Evolutionary conservation across 306 rosid genomes (phyloP).

Genomic region (Medicago ruthenica): DNA sequence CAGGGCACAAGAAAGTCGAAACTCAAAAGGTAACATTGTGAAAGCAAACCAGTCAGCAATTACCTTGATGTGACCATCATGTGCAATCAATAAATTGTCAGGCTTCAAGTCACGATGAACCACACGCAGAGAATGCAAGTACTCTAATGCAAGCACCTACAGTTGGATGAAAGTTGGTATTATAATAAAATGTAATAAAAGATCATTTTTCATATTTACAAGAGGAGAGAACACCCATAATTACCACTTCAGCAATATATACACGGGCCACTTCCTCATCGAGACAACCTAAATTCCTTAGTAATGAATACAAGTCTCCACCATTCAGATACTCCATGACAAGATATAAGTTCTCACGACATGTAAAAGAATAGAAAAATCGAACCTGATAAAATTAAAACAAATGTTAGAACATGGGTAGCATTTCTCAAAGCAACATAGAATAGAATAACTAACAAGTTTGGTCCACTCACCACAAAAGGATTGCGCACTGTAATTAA

Average conservation of each 20-base stretch:
- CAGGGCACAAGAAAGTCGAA: slow-evolving; percentile 17
- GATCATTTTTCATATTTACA: slow-evolving; percentile 16
- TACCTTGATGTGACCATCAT: slow-evolving; percentile 99
- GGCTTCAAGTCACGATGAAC: slow-evolving; percentile 99
- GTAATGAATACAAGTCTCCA: slow-evolving; percentile 93
- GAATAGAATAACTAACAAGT: slow-evolving; percentile 38
- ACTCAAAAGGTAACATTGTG: slow-evolving; percentile 26
- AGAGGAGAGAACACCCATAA: slow-evolving; percentile 29
- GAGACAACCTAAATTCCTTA: slow-evolving; percentile 96
- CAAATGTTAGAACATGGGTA: slow-evolving; percentile 43
- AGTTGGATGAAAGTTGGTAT: slow-evolving; percentile 24
- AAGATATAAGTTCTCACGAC: slow-evolving; percentile 93
- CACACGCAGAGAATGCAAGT: slow-evolving; percentile 86
- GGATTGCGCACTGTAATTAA: slow-evolving; percentile 98
- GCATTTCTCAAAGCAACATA: slow-evolving; percentile 33
- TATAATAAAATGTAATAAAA: slow-evolving; percentile 20
- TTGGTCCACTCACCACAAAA: slow-evolving; percentile 93
- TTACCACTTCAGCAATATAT: slow-evolving; percentile 98
- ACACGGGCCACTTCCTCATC: slow-evolving; percentile 95
- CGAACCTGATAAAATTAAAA: slow-evolving; percentile 76
- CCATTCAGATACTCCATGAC: slow-evolving; percentile 99
- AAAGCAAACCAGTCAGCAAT: slow-evolving; percentile 10
- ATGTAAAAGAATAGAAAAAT: slow-evolving; percentile 97
- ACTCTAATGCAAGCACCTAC: slow-evolving; percentile 97
- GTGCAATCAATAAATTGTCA: slow-evolving; percentile 95